These are phyloP conservation scores for Biscogniauxia sp. DNA, from an alignment of 2,329 filamentous ascomycete genomes.

Conservation along the genomic window DNA sequence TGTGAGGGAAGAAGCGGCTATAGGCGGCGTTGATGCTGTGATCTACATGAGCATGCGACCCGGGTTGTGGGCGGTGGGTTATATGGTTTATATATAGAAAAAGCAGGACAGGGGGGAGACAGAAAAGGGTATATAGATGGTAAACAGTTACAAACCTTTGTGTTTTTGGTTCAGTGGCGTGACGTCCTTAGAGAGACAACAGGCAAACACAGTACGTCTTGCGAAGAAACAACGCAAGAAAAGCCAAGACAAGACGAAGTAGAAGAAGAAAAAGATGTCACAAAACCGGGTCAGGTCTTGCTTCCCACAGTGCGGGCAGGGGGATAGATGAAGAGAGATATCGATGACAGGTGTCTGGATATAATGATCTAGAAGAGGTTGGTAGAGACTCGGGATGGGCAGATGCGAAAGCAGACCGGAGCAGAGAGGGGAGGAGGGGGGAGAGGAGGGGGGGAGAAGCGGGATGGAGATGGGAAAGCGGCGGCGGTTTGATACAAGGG, in stretches of 20 bases:
- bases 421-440: background rate
- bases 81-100: slow-evolving; percentile 2
- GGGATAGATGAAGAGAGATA: slow-evolving; percentile 4
- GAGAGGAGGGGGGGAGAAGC: slow-evolving; percentile 1
- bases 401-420: background rate
- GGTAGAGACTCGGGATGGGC: slow-evolving; percentile 17
- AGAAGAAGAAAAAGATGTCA: slow-evolving; percentile 10
- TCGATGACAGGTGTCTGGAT: slow-evolving; percentile 9
- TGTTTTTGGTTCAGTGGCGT: slow-evolving; percentile 5
- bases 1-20: slow-evolving; percentile 5
- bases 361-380: slow-evolving; percentile 9
- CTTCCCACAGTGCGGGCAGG: slow-evolving; percentile 7
- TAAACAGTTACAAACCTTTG: slow-evolving; percentile 14
- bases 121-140: background rate
- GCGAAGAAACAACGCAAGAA: slow-evolving; percentile 15
- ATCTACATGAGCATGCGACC: background rate
- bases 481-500: background rate
- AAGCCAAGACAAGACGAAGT: slow-evolving; percentile 7
- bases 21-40: background rate
- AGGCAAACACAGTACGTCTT: slow-evolving; percentile 15
- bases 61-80: background rate
- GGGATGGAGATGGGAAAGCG: slow-evolving; percentile 1
- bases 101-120: slow-evolving; percentile 6
- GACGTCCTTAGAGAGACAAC: slow-evolving; percentile 3
- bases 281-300: slow-evolving; percentile 9